Evolutionary conservation across 1,139 yeast species (phyloP), one percentile per base, ranked within the genome.

Genomic region (Petasospora fabianii): DNA sequence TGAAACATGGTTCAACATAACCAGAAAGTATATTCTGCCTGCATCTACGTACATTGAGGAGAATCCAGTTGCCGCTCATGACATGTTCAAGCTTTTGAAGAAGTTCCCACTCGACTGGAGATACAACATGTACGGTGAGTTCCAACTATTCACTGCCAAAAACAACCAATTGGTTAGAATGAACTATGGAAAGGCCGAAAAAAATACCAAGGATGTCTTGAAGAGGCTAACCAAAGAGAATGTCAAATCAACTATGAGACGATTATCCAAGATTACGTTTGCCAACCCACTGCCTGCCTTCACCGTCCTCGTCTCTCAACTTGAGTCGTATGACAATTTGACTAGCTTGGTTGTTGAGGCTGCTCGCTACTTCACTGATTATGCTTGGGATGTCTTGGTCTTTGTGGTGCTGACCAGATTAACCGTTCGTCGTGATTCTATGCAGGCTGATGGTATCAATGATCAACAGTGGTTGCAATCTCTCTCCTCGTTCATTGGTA

Each of bases 301-400:
- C 27, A 61, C 71, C 29, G 74, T 84, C 1, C 70, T 81, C 29
- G 66, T 83, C 20, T 77, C 75, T 41, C 90, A 82, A 54, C 80
- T 92, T 45, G 98, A 94, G 59, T 87, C 95, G 65, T 94, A 92
- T 56, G 96, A 85, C 56, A 92, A 88, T 56, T 74, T 88, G 49
- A 86, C 81, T 39, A 80, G 77, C 32, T 68, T 88, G 41, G 80
- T 92, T 11, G 90, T 87, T 10, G 84, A 83, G 40, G 79, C 95
- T 3, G 90, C 96, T 0, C 68, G 81, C 34, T 84, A 80, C 53
- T 86, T 88, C 58, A 84, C 83, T 41, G 73, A 68, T 8, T 81
- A 84, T 55, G 92, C 90, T 0, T 88, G 95, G 90, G 97, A 90
- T 58, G 84, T 80, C 2, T 64, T 90, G 30, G 82, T 92, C 2